Conservation (phyloP, 192 early-diverging fungal genomes). For the Umbelopsis vinacea region DNA sequence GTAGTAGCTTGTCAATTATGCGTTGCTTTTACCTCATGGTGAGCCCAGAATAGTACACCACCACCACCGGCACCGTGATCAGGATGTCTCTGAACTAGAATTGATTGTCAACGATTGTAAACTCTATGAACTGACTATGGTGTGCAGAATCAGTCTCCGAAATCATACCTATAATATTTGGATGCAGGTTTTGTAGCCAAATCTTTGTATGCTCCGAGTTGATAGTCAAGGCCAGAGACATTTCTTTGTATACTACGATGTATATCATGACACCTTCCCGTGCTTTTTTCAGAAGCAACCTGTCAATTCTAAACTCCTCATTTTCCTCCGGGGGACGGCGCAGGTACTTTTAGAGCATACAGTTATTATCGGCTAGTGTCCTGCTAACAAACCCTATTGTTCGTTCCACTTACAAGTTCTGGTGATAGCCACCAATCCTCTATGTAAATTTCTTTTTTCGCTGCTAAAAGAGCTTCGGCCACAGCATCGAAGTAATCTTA, state of each 20-base stretch:
- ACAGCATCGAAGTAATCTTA: slow-evolving; percentile 77
- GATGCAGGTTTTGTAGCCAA: slow-evolving; percentile 70
- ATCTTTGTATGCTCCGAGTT: slow-evolving; percentile 77
- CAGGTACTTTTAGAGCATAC: slow-evolving; percentile 55
- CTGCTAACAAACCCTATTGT: too few species aligned
- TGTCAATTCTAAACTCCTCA: slow-evolving; percentile 79
- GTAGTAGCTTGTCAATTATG: too few species aligned
- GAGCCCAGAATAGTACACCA: slow-evolving; percentile 84
- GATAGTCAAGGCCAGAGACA: slow-evolving; percentile 73
- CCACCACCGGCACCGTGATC: slow-evolving; percentile 74
- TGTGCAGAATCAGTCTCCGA: too few species aligned
- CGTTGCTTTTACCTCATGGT: slow-evolving; percentile 58
- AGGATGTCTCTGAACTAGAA: slow-evolving; percentile 79
- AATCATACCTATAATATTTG: slow-evolving; percentile 75
- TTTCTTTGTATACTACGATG: slow-evolving; percentile 86
- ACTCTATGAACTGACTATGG: too few species aligned
- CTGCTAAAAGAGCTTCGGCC: slow-evolving; percentile 73
- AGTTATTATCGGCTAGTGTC: too few species aligned
- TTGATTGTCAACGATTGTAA: neutral
- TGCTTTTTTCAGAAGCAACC: slow-evolving; percentile 78
- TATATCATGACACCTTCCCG: slow-evolving; percentile 86
- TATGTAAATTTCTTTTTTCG: slow-evolving; percentile 75
- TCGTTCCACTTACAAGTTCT: slow-evolving; percentile 60
- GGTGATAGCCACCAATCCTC: slow-evolving; percentile 94
- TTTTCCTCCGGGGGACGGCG: slow-evolving; percentile 75